Percentiles rank a stretch among this genome's conserved stretches.
These are phyloP conservation scores for Physcia stellaris DNA, from an alignment of 495 filamentous ascomycete species.

Conservation along the genomic window DNA sequence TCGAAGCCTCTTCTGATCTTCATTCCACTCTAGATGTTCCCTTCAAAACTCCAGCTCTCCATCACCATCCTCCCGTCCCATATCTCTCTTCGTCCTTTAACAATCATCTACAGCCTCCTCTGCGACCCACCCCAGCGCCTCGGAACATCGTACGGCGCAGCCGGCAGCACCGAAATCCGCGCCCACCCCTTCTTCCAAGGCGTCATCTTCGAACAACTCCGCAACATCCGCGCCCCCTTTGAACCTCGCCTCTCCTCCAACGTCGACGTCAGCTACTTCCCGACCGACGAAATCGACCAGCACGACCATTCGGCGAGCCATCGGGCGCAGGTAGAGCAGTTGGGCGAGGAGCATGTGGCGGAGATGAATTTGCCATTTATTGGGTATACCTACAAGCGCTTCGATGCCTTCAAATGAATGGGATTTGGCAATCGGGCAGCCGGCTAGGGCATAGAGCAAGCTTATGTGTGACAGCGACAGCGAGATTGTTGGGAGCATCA, in stretches of 20 bases:
- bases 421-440: no score
- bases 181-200: slow-evolving; percentile 89
- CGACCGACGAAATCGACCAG: slow-evolving; percentile 93
- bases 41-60: neutral
- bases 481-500: no score
- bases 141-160: slow-evolving; percentile 47
- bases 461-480: no score
- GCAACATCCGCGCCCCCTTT: slow-evolving; percentile 86
- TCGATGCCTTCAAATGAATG: slow-evolving; percentile 88
- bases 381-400: slow-evolving; percentile 97
- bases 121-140: slow-evolving; percentile 85
- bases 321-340: slow-evolving; percentile 48
- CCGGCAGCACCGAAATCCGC: slow-evolving; percentile 81
- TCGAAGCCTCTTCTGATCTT: neutral
- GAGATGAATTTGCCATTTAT: slow-evolving; percentile 96
- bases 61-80: slow-evolving; percentile 4
- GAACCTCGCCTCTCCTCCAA: slow-evolving; percentile 83
- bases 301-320: slow-evolving; percentile 64
- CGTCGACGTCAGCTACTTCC: slow-evolving; percentile 97
- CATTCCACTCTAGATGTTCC: neutral
- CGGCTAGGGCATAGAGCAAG: no score
- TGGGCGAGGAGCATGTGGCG: slow-evolving; percentile 48
- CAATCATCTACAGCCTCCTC: slow-evolving; percentile 82
- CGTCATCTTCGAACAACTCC: slow-evolving; percentile 83
- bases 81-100: slow-evolving; percentile 7